Base-by-base conservation (phyloP, 1,284 basidiomycete species). In the Naganishia cerealis region DNA sequence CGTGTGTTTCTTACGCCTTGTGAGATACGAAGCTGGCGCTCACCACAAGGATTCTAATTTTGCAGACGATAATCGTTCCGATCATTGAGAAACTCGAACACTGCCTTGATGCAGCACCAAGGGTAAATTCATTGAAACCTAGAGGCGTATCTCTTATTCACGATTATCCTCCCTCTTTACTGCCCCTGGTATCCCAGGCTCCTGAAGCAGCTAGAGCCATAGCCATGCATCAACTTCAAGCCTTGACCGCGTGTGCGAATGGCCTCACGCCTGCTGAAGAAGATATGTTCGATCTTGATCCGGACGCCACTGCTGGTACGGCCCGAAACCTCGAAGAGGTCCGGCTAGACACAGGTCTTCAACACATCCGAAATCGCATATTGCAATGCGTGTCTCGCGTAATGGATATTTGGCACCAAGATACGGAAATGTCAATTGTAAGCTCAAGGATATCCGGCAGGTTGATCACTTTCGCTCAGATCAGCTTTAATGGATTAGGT, bases 241-340 rank as follows among this genome's bases (percentile, higher is more conserved):
- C 88, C 0, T 82, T 95, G 18, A 86, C 90, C 0, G 91, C 91
- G 10, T 87, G 92, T 43, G 89, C 91, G 8, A 90, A 89, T 70
- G 92, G 92, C 1, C 83, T 94, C 10, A 91, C 92, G 0, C 86
- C 89, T 10, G 86, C 86, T 0, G 85, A 85, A 4, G 92, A 93
- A 74, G 84, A 87, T 53, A 79, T 89, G 62, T 82, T 87, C 21
- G 85, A 86, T 52, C 84, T 87, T 4, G 87, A 88, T 13, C 71
- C 68, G 2, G 71, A 69, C 9, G 74, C 77, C 48, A 72, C 74
- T 4, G 73, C 71, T 12, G 71, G 67, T 9, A 72, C 69, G 12
- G 66, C 72, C 7, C 65, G 69, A 56, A 65, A 85, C 66, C 82
- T 80, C n/a, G 84, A 82, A 59, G 76, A 73, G 1, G 88, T 87